Evolutionary conservation across 352 stramenopile genomes (phyloP).

Genomic region (Pythium dissotocum): DNA sequence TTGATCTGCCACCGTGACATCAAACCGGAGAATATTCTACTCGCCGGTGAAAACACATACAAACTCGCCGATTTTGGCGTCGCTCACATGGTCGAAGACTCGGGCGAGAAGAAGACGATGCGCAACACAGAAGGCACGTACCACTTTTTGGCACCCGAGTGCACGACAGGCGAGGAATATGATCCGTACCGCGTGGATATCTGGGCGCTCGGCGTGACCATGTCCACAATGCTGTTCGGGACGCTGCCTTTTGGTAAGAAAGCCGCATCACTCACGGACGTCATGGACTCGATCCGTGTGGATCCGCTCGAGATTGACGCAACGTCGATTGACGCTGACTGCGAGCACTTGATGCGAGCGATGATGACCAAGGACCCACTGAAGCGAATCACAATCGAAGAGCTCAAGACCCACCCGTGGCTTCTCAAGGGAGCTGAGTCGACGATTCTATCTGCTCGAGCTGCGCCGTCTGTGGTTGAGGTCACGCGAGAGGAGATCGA

Average conservation of each 20-base stretch:
- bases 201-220: slow-evolving; percentile 82
- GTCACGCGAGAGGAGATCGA: slow-evolving; percentile 72
- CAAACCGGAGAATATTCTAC: slow-evolving; percentile 87
- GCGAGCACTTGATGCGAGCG: slow-evolving; percentile 38
- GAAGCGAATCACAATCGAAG: slow-evolving; percentile 49
- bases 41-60: slow-evolving; percentile 53
- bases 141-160: slow-evolving; percentile 84
- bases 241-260: slow-evolving; percentile 69
- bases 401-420: slow-evolving; percentile 63
- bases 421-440: slow-evolving; percentile 18
- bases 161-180: slow-evolving; percentile 72
- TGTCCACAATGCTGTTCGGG: slow-evolving; percentile 70
- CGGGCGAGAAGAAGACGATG: slow-evolving; percentile 48
- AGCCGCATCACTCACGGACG: slow-evolving; percentile 49
- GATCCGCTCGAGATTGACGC: slow-evolving; percentile 46
- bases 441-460: background rate
- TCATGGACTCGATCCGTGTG: slow-evolving; percentile 75
- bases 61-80: slow-evolving; percentile 81
- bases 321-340: slow-evolving; percentile 39
- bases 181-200: slow-evolving; percentile 80
- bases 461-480: slow-evolving; percentile 27
- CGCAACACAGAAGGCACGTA: slow-evolving; percentile 88
- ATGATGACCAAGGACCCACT: slow-evolving; percentile 66
- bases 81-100: slow-evolving; percentile 78
- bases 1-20: slow-evolving; percentile 87